phyloP scores from a whole-genome alignment of 2,329 filamentous ascomycete genomes.

The Fusarium algeriense region DNA sequence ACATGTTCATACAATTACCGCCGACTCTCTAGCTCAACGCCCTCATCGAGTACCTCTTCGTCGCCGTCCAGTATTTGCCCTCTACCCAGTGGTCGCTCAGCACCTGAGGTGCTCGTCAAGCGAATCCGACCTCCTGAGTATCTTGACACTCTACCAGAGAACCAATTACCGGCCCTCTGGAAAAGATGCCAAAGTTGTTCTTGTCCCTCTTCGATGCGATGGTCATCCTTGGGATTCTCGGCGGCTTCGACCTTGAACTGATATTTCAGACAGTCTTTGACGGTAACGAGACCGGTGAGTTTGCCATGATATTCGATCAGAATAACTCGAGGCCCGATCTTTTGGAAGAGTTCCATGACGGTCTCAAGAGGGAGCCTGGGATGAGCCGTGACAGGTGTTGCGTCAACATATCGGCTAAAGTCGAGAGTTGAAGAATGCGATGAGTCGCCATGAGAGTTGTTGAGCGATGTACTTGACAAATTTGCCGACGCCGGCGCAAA shows the following conservation, averaged over 20 bases:
- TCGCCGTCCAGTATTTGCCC: conserved; percentile 58
- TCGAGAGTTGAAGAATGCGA: conserved; percentile 71
- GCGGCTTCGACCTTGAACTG: conserved; percentile 95
- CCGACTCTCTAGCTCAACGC: conserved; percentile 59
- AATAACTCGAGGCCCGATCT: conserved; percentile 94
- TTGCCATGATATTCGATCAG: conserved; percentile 90
- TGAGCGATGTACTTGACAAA: conserved; percentile 51
- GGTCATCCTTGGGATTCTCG: conserved; percentile 76
- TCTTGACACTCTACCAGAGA: conserved; percentile 66
- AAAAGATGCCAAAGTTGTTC: conserved; percentile 75
- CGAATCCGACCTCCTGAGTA: conserved; percentile 69
- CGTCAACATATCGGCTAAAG: conserved; percentile 88
- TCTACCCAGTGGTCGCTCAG: conserved; percentile 58
- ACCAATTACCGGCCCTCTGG: conserved; percentile 66
- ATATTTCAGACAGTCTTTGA: conserved; percentile 97
- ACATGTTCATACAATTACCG: conserved; percentile 33
- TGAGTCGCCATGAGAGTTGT: conserved; percentile 30
- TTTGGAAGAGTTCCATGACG: conserved; percentile 98
- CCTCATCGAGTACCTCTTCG: conserved; percentile 57
- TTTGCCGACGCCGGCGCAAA: conserved; percentile 69
- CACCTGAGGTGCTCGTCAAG: conserved; percentile 58
- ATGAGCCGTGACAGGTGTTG: conserved; percentile 90
- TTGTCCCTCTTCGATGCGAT: conserved; percentile 67
- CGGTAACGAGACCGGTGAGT: conserved; percentile 87
- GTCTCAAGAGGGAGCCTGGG: conserved; percentile 93